These are phyloP conservation scores for Phytophthora rubi DNA, from an alignment of 352 stramenopile species.

Conservation along the genomic window DNA sequence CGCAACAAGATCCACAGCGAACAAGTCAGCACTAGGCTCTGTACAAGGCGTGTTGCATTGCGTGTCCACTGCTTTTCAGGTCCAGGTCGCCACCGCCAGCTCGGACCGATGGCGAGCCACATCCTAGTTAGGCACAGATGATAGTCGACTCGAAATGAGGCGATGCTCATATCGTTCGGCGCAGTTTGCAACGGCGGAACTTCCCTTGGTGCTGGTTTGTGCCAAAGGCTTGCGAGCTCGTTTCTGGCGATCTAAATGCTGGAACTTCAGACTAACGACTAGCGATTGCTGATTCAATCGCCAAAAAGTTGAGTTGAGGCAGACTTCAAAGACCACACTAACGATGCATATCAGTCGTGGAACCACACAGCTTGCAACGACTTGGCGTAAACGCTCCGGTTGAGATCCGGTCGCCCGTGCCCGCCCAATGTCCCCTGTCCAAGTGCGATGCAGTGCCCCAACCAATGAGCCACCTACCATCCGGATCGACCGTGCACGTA, in stretches of 20 bases:
- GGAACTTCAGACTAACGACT: not conserved
- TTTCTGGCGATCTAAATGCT: constrained; percentile 2
- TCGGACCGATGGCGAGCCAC: not conserved
- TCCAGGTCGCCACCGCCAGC: not conserved
- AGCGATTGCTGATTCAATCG: not conserved
- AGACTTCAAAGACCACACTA: not conserved
- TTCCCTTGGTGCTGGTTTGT: not conserved
- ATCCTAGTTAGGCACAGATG: not conserved
- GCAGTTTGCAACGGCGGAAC: constrained; percentile 9
- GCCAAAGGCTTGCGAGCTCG: not conserved
- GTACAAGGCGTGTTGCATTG: not conserved
- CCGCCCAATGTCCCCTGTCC: too few species aligned
- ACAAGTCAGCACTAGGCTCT: not conserved
- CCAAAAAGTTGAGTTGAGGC: not conserved
- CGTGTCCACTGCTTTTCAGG: not conserved
- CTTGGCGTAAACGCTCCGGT: too few species aligned
- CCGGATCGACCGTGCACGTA: too few species aligned
- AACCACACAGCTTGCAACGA: too few species aligned
- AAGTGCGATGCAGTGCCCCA: too few species aligned
- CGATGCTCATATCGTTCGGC: constrained; percentile 16
- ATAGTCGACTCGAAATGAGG: not conserved
- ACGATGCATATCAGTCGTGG: not conserved
- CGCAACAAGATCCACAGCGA: not conserved
- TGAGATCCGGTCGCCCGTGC: too few species aligned
- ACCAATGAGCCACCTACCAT: too few species aligned